Percentiles rank a stretch among this genome's conserved stretches.
phyloP scores from a whole-genome alignment of 108 stramenopile species.

The Nitzschia sp. region DNA sequence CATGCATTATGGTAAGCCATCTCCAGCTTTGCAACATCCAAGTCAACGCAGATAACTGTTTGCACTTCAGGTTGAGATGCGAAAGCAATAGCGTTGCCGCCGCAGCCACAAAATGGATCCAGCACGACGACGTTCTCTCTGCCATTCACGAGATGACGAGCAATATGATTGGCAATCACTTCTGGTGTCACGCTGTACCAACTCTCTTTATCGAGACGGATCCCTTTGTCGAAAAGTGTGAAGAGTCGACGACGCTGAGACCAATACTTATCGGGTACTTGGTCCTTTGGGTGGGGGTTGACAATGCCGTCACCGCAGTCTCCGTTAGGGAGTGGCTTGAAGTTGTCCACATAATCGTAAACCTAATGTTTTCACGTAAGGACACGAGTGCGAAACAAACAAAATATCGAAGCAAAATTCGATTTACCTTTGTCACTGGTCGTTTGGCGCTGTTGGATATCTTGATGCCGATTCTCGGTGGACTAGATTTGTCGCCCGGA shows the following conservation, averaged over 20 bases:
- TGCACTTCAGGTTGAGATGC: slow-evolving; percentile 38
- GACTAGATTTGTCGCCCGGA: not conserved
- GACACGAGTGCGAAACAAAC: not conserved
- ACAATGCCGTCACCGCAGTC: slow-evolving; percentile 75
- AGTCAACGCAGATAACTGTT: slow-evolving; percentile 68
- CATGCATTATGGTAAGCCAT: slow-evolving; percentile 75
- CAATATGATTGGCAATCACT: slow-evolving; percentile 76
- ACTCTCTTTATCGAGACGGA: slow-evolving; percentile 70
- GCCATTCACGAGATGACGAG: slow-evolving; percentile 18
- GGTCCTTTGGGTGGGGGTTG: slow-evolving; percentile 71
- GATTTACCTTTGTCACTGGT: slow-evolving; percentile 10
- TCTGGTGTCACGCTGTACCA: slow-evolving; percentile 89
- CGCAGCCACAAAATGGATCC: slow-evolving; percentile 87
- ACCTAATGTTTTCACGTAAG: too few species aligned
- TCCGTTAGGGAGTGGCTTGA: slow-evolving; percentile 50
- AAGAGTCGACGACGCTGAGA: slow-evolving; percentile 80
- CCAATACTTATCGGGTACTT: slow-evolving; percentile 84
- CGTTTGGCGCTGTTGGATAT: slow-evolving; percentile 23
- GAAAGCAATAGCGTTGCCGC: slow-evolving; percentile 87
- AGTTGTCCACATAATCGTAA: slow-evolving; percentile 16
- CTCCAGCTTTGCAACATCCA: slow-evolving; percentile 52
- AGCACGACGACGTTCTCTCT: slow-evolving; percentile 53
- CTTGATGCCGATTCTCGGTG: slow-evolving; percentile 21
- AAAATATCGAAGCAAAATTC: not conserved
- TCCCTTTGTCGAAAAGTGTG: slow-evolving; percentile 72